These are phyloP conservation scores for Penicillium bialowiezense DNA, from an alignment of 495 filamentous ascomycete species.

Conservation along the genomic window DNA sequence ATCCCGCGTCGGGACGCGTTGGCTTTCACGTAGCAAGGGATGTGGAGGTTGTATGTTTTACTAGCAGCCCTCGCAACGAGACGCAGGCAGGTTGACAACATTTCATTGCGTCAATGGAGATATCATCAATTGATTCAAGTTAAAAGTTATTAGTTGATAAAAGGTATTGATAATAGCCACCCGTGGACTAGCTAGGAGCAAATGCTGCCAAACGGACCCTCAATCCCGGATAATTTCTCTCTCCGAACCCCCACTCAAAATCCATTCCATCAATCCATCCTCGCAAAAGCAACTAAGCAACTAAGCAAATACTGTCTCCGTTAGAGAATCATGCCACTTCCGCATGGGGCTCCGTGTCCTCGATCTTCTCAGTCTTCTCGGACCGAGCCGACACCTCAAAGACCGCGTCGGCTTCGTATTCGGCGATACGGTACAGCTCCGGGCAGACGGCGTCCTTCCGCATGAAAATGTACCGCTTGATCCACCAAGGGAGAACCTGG, in stretches of 20 bases:
- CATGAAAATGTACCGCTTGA: conserved; percentile 48
- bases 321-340: background rate
- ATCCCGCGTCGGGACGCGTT: conserved; percentile 62
- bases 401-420: background rate
- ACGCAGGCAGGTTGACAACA: conserved; percentile 24
- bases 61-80: conserved; percentile 15
- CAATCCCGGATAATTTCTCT: no score
- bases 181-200: no score
- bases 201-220: no score
- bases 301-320: no score
- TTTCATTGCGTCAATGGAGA: no score
- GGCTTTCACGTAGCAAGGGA: conserved; percentile 61
- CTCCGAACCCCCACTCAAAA: no score
- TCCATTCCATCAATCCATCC: no score
- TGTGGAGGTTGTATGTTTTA: conserved; percentile 32
- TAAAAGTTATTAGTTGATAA: no score
- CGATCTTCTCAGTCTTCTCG: background rate
- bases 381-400: background rate
- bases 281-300: no score
- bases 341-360: background rate
- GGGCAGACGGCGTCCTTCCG: conserved; percentile 35
- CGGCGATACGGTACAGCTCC: conserved; percentile 35
- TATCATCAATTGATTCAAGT: no score
- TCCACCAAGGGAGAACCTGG: conserved; percentile 50
- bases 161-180: no score